Evolutionary conservation across 148 eudicot species (phyloP).

Genomic region (Heliosperma pusillum): DNA sequence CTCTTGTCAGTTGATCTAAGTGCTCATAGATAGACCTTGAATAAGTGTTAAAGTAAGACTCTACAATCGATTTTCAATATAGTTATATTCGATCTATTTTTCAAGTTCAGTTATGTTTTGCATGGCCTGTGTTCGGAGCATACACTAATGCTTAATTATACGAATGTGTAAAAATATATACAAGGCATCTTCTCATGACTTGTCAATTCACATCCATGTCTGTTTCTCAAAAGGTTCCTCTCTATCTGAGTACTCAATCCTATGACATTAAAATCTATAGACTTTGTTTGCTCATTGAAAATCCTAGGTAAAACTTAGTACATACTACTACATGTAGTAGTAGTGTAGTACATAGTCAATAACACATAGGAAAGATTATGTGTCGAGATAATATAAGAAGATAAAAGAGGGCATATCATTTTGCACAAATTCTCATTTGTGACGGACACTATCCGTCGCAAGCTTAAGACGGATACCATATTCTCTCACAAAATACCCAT

Average conservation of each 20-base stretch:
- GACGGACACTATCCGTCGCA: too few relatives aligned
- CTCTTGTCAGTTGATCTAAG: too few relatives aligned
- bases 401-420: constrained; percentile 15
- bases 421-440: too few relatives aligned
- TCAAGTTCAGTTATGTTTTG: too few relatives aligned
- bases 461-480: too few relatives aligned
- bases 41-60: too few relatives aligned
- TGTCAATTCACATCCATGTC: constrained; percentile 8
- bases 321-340: constrained; percentile 13
- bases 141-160: background rate
- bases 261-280: constrained; percentile 10
- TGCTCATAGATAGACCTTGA: too few relatives aligned
- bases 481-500: too few relatives aligned
- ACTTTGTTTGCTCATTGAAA: constrained; percentile 22
- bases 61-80: too few relatives aligned
- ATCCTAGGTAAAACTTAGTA: constrained; percentile 24
- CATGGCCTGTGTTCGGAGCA: too few relatives aligned
- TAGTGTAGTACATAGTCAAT: background rate
- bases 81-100: too few relatives aligned
- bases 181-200: constrained; percentile 4
- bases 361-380: constrained; percentile 10
- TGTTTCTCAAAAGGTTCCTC: constrained; percentile 18
- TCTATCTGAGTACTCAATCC: background rate
- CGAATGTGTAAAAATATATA: background rate
- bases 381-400: background rate